Evolutionary conservation across 2,329 filamentous ascomycete genomes (phyloP).

Genomic region (Fusarium sp.): DNA sequence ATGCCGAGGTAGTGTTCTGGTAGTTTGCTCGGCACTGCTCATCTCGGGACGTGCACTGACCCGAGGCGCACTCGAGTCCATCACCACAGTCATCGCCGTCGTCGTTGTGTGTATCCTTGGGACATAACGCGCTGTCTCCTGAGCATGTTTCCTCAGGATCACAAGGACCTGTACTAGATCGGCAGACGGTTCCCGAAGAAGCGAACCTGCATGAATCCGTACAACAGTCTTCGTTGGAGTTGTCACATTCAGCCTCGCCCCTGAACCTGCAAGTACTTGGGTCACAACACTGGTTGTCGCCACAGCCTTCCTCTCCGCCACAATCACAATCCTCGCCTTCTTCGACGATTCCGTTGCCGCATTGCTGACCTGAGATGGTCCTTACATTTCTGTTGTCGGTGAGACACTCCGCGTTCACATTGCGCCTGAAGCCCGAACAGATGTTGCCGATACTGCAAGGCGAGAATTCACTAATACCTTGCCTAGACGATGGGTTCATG

Average conservation of each 20-base stretch:
- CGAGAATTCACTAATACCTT: slow-evolving; percentile 81
- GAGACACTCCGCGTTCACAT: slow-evolving; percentile 79
- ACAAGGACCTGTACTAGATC: slow-evolving; percentile 79
- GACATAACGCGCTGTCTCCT: slow-evolving; percentile 77
- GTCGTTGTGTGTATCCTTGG: slow-evolving; percentile 71
- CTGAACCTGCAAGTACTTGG: slow-evolving; percentile 87
- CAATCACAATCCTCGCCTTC: slow-evolving; percentile 95
- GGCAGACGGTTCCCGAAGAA: slow-evolving; percentile 76
- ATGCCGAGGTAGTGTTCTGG: slow-evolving; percentile 75
- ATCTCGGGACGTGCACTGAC: slow-evolving; percentile 93
- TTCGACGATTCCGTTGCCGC: slow-evolving; percentile 97
- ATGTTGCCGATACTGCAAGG: slow-evolving; percentile 92
- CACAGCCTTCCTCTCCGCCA: slow-evolving; percentile 78
- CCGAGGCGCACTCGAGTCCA: slow-evolving; percentile 82
- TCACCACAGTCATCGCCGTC: slow-evolving; percentile 78
- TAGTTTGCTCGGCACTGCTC: slow-evolving; percentile 88
- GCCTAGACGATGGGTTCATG: slow-evolving; percentile 91
- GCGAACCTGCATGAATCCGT: slow-evolving; percentile 72
- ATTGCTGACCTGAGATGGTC: slow-evolving; percentile 84
- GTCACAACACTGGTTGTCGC: slow-evolving; percentile 82
- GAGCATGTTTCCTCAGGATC: slow-evolving; percentile 87
- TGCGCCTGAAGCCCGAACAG: slow-evolving; percentile 83
- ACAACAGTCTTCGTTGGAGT: slow-evolving; percentile 85
- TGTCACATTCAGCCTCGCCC: slow-evolving; percentile 78
- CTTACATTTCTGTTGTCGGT: slow-evolving; percentile 85